Evolutionary conservation across 139 green algal genomes (phyloP).

Genomic region (Chlorella ohadii): DNA sequence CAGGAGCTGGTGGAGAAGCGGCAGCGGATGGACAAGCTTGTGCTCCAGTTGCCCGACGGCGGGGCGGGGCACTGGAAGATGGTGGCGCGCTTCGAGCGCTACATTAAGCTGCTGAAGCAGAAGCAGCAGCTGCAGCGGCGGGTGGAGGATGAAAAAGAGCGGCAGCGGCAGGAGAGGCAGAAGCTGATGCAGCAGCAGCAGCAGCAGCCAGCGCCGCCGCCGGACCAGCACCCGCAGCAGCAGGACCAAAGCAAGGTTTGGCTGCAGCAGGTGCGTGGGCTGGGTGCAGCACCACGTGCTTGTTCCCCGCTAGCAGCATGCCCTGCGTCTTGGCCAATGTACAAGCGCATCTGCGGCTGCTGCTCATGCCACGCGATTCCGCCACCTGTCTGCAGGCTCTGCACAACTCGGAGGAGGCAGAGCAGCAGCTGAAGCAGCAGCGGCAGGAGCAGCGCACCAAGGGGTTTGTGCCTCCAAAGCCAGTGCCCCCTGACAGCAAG

Average conservation of each 20-base stretch:
- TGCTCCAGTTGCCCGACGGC: not conserved
- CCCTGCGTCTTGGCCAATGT: not conserved
- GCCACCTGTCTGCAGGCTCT: not conserved
- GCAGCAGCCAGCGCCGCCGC: not conserved
- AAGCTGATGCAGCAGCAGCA: not conserved
- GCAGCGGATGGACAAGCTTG: not conserved
- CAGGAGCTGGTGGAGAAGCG: not conserved
- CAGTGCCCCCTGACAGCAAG: no score
- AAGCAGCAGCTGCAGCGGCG: not conserved
- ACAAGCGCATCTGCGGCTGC: not conserved
- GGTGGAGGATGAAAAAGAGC: not conserved
- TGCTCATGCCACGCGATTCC: not conserved
- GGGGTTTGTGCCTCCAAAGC: no score
- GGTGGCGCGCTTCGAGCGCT: not conserved
- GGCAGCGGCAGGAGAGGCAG: not conserved
- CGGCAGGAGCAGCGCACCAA: not conserved
- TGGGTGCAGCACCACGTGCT: not conserved
- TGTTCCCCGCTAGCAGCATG: not conserved
- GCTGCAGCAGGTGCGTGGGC: not conserved
- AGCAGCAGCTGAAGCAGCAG: not conserved
- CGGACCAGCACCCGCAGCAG: conserved; percentile 5
- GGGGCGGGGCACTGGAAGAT: no score
- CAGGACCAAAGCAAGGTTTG: not conserved
- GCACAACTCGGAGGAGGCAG: not conserved
- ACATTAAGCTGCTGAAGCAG: not conserved